These are phyloP conservation scores for Fusarium hainanense DNA, from an alignment of 2,329 filamentous ascomycete genomes.

Conservation along the genomic window DNA sequence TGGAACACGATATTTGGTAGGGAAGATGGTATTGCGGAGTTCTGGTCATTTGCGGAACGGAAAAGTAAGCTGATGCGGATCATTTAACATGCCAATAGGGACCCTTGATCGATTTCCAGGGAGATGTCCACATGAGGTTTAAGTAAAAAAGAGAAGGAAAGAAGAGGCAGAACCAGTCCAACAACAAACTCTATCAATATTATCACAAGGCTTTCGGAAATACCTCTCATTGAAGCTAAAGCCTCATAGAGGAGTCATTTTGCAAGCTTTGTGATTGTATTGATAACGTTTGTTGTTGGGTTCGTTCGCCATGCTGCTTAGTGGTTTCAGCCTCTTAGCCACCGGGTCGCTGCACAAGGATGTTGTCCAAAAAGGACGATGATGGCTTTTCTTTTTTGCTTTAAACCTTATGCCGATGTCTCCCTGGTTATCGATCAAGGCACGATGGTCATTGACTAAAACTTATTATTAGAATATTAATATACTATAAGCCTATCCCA, in stretches of 20 bases:
- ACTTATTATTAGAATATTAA: background rate
- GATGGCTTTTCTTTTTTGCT: background rate
- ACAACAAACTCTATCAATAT: background rate
- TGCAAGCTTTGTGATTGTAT: background rate
- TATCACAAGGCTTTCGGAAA: background rate
- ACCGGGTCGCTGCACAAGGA: background rate
- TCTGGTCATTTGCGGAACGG: background rate
- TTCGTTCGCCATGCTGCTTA: background rate
- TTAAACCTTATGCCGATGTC: background rate
- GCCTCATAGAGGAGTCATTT: background rate
- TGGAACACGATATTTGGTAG: constrained; percentile 57
- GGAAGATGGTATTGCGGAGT: background rate
- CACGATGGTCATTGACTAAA: background rate
- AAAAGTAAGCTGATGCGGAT: background rate
- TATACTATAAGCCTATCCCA: background rate
- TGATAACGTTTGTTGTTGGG: background rate
- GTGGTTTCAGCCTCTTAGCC: background rate
- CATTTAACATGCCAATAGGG: background rate
- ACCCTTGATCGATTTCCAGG: background rate
- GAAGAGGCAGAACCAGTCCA: background rate
- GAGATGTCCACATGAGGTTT: background rate
- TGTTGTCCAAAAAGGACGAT: background rate
- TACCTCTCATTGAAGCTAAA: background rate
- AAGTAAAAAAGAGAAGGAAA: background rate
- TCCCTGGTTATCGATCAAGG: background rate